Percentiles rank a stretch among this genome's conserved stretches.
These are phyloP conservation scores for Aspergillus udagawae DNA, from an alignment of 2,329 filamentous ascomycete genomes.

Conservation along the genomic window DNA sequence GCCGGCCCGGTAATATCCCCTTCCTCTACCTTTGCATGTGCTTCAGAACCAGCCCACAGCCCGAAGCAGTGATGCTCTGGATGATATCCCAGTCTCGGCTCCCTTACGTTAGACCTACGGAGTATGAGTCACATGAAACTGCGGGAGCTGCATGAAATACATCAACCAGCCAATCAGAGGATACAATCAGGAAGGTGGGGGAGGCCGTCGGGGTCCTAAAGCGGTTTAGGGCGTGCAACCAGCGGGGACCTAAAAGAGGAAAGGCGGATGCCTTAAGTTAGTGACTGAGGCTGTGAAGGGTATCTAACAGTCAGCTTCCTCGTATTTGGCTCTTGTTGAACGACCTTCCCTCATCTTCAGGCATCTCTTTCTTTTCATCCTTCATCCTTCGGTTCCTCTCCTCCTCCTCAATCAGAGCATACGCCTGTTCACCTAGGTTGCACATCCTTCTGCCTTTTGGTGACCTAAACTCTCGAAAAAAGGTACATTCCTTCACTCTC, in stretches of 20 bases:
- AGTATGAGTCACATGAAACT: neutral
- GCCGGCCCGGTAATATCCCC: too few relatives aligned
- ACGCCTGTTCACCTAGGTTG: neutral
- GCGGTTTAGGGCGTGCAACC: conserved; percentile 16
- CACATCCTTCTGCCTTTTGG: neutral
- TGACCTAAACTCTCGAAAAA: neutral
- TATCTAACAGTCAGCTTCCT: conserved; percentile 2
- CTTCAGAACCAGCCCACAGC: too few relatives aligned
- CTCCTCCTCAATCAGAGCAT: conserved; percentile 2
- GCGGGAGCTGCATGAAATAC: neutral
- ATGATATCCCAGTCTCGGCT: too few relatives aligned
- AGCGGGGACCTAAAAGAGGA: conserved; percentile 27
- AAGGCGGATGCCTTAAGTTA: conserved; percentile 3
- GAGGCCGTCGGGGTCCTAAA: conserved; percentile 22
- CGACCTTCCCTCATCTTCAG: conserved; percentile 4
- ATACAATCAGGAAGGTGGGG: neutral
- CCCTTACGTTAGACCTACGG: too few relatives aligned
- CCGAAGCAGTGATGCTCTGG: too few relatives aligned
- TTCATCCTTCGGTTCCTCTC: neutral
- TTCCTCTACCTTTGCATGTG: neutral
- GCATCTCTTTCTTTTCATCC: neutral
- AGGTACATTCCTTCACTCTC: neutral
- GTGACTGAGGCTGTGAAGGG: conserved; percentile 1
- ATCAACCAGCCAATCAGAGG: neutral
- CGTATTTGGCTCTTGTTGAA: neutral